These are phyloP conservation scores for Candida sanyaensis DNA, from an alignment of 1,139 yeast species.

Conservation along the genomic window DNA sequence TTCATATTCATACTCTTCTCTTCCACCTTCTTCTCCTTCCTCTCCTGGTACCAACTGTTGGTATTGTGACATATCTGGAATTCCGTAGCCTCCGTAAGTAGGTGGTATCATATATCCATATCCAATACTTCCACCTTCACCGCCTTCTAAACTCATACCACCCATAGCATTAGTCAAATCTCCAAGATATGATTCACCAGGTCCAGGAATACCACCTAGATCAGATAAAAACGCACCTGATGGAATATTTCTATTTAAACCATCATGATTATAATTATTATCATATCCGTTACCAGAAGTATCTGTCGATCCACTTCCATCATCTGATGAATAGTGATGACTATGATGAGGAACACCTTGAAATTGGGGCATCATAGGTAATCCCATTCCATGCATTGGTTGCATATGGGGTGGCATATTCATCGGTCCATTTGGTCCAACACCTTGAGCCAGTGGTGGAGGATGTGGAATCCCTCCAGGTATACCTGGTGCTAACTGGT, in stretches of 20 bases:
- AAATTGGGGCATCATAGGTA: constrained; percentile 14
- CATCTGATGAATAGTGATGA: constrained; percentile 4
- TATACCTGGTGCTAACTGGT: neutral
- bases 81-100: constrained; percentile 13
- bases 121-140: constrained; percentile 2
- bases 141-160: constrained; percentile 17
- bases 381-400: constrained; percentile 13
- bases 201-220: neutral
- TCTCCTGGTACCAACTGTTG: constrained; percentile 14
- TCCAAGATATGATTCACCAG: constrained; percentile 7
- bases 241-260: neutral
- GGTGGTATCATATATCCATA: constrained; percentile 15
- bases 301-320: constrained; percentile 8
- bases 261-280: neutral
- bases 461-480: neutral
- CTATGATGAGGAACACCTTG: constrained; percentile 7
- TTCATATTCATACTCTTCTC: neutral
- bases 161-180: constrained; percentile 21
- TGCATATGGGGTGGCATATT: constrained; percentile 11
- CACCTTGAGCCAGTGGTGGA: neutral
- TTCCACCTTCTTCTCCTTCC: neutral
- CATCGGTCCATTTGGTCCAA: constrained; percentile 5
- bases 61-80: constrained; percentile 11
- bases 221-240: neutral
- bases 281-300: constrained; percentile 7